phyloP scores from a whole-genome alignment of 345 rosid species.

The Populus tremula region DNA sequence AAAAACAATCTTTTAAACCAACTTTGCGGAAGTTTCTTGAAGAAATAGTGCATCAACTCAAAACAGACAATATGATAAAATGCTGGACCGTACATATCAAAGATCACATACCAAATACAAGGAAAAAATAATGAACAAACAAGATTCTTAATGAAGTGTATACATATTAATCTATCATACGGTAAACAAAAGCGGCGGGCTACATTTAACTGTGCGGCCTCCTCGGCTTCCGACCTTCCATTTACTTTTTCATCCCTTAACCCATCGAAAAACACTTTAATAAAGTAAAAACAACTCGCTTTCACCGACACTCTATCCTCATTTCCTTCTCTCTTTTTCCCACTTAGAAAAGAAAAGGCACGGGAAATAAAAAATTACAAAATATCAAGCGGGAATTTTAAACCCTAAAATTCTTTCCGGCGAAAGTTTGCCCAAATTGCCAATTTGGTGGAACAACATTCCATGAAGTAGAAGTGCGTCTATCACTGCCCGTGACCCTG shows the following conservation, averaged over 20 bases:
- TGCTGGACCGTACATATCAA: neutral
- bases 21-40: too few relatives aligned
- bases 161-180: neutral
- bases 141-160: neutral
- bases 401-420: conserved; percentile 68
- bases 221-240: conserved; percentile 11
- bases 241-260: neutral
- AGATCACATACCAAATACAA: neutral
- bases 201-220: conserved; percentile 13
- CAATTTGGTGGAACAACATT: conserved; percentile 61
- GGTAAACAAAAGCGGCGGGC: conserved; percentile 18
- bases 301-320: neutral
- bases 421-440: conserved; percentile 79
- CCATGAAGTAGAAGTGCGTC: conserved; percentile 69
- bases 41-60: neutral
- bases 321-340: neutral
- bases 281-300: neutral
- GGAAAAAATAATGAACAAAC: neutral
- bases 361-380: neutral
- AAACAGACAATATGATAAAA: too few relatives aligned
- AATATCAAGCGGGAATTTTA: conserved; percentile 20
- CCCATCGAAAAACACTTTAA: neutral
- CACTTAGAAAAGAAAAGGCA: neutral
- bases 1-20: too few relatives aligned
- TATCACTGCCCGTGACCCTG: conserved; percentile 67